Conservation (phyloP, 129 eudicot species). For the Chrysanthemum makinoi region DNA sequence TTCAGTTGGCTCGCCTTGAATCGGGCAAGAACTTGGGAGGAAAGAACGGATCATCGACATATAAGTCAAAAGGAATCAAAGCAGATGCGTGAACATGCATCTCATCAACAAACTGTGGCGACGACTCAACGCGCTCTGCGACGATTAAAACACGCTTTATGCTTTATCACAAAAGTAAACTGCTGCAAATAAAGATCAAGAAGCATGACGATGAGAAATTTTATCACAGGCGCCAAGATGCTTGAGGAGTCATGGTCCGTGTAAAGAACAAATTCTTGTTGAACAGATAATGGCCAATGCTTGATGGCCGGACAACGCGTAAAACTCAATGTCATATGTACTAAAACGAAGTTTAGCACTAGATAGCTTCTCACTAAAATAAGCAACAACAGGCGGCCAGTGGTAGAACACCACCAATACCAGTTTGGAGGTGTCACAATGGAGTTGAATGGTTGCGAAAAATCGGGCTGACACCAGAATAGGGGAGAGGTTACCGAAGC, state of each 20-base stretch:
- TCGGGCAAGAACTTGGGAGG: neutral
- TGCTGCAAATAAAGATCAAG: constrained; percentile 10
- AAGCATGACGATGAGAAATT: constrained; percentile 17
- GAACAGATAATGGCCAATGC: constrained; percentile 10
- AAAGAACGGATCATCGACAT: constrained; percentile 4
- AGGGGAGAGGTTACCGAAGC: neutral
- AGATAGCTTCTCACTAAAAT: constrained; percentile 6
- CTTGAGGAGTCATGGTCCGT: constrained; percentile 14
- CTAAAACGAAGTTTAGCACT: constrained; percentile 3
- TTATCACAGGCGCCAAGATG: neutral
- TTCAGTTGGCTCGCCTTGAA: neutral
- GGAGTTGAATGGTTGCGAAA: neutral
- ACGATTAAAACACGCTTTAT: constrained; percentile 1
- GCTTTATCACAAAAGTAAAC: constrained; percentile 10
- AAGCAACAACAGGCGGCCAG: constrained; percentile 8
- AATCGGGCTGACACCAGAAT: neutral
- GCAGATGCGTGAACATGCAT: constrained; percentile 6
- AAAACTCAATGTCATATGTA: constrained; percentile 21
- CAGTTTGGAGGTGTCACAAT: constrained; percentile 16
- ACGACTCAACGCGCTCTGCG: constrained; percentile 17
- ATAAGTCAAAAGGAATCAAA: constrained; percentile 2
- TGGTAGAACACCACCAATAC: constrained; percentile 12
- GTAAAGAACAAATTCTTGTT: constrained; percentile 3
- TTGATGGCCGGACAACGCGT: constrained; percentile 11
- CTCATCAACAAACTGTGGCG: neutral